Base-by-base conservation (phyloP, 208 protist genomes). In the Hexamita inflata region DNA sequence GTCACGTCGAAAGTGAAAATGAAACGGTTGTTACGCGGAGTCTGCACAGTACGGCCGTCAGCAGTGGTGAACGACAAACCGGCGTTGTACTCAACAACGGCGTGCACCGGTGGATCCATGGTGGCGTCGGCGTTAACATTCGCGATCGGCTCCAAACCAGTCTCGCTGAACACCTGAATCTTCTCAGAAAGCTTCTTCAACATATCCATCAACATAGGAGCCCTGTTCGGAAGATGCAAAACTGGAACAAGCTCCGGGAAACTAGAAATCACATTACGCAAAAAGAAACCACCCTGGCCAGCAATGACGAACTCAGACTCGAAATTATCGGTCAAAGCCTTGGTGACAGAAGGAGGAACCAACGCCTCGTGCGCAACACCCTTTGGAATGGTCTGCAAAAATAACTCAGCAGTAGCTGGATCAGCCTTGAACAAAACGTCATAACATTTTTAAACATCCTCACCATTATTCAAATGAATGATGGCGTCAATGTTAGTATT, bases 1-100 rank as follows among this genome's bases (percentile, higher is more conserved):
- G 62, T 68, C 13, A n/a, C 38, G 32, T 68, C 62, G n/a, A 29
- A 68, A 24, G 62, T 68, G 1, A 68, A 40, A 45, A 68, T 68
- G 62, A 68, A 39, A 24, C 62, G 2, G 30, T 68, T 68, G 2
- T 24, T 32, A 39, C 39, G 34, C 26, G 9, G 62, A 15, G 28
- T n/a, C 4, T 30, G 2, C 2, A 4, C 2, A 45, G 28, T 26
- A 39, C 40, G 30, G 28, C 57, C 57, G 24, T 59, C 57, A n/a
- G n/a, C n/a, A 28, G 28, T n/a, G 57, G 57, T 59, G 26, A 40
- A 1, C 38, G 32, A 29, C 9, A 68, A 32, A 45, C 26, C 62
- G 1, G 2, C n/a, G 7, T 4, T 24, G 40, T 68, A 68, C n/a
- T 68, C 62, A 28, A 30, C 38, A 45, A 68, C 62, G 28, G 40